phyloP scores from a whole-genome alignment of 768 basidiomycete species.

The Russula olivacea region DNA sequence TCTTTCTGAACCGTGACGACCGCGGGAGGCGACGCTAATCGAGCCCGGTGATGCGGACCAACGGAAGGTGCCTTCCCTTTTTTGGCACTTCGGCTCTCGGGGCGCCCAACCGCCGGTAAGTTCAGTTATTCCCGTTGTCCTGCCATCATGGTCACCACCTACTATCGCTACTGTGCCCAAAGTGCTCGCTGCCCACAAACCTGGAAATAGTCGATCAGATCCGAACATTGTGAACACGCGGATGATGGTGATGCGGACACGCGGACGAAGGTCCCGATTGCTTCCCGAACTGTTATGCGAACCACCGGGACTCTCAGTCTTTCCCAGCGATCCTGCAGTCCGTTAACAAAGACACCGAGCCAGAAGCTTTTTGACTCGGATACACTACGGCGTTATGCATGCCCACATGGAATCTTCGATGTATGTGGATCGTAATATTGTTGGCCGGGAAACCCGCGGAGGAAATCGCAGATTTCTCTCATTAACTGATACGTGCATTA shows the following conservation, averaged over 20 bases:
- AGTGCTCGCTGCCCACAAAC: constrained; percentile 29
- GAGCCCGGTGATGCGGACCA: constrained; percentile 2
- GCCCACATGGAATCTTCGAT: constrained; percentile 26
- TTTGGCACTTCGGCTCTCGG: constrained; percentile 4
- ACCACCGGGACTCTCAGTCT: neutral
- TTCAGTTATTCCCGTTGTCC: neutral
- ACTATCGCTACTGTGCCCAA: neutral
- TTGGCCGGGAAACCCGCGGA: constrained; percentile 45
- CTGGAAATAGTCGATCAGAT: constrained; percentile 46
- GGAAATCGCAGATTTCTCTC: constrained; percentile 43
- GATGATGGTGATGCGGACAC: constrained; percentile 40
- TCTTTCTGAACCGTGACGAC: constrained; percentile 10
- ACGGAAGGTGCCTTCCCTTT: neutral
- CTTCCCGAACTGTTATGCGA: constrained; percentile 33
- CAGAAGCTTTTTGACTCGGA: constrained; percentile 33
- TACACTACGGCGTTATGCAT: constrained; percentile 16
- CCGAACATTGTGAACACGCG: constrained; percentile 39
- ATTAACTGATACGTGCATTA: constrained; percentile 49
- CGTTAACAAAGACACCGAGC: constrained; percentile 36
- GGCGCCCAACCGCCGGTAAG: constrained; percentile 27
- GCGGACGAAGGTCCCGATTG: constrained; percentile 23
- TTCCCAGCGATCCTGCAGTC: neutral
- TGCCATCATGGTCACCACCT: neutral
- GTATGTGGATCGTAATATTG: constrained; percentile 55
- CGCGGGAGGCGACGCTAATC: neutral